Base-by-base conservation (phyloP, 805 yeast species). In the Wickerhamiella lipophila region DNA sequence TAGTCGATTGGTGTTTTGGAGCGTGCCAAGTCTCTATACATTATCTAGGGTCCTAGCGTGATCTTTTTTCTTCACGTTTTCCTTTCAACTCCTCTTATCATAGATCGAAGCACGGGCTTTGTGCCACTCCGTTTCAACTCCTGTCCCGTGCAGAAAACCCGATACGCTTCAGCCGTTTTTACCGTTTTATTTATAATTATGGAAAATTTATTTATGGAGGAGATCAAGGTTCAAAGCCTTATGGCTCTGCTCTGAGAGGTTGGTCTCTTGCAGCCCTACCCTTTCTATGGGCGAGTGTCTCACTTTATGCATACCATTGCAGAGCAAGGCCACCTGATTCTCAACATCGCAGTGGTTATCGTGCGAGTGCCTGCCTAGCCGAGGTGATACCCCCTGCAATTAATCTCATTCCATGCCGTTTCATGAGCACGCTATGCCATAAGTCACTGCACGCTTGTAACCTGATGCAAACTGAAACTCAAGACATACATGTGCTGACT, bases 361-460 rank as follows among this genome's bases (percentile, higher is more conserved):
- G 38, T 32, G 15, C 19, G 38, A 32, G 38, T 15, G 9, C 18
- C 6, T 6, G n/a, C 8, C 19, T 15, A 3, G 38, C 4, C 15
- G 38, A 6, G 11, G 4, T n/a, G 38, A 32, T 16, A 32, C 38
- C 19, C n/a, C 38, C 38, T 32, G 38, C 38, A 32, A 4, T 16
- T 32, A 32, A 15, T 16, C 11, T 32, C 19, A 32, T 15, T 19
- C 15, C 19, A 32, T 32, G 38, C 19, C 18, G 38, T 32, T 32
- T 32, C 38, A 32, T 32, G 38, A 32, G 38, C 38, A 15, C 38
- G n/a, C 15, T 15, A 32, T 16, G 38, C 18, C 38, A 32, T 32
- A 32, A 32, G 38, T 32, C 38, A 13, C 38, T 32, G 38, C 38
- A 32, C 38, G 38, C 38, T 32, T 32, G 38, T 32, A 32, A 32